phyloP scores from a whole-genome alignment of 2,329 filamentous ascomycete genomes.

The Colletotrichum chlorophyti region DNA sequence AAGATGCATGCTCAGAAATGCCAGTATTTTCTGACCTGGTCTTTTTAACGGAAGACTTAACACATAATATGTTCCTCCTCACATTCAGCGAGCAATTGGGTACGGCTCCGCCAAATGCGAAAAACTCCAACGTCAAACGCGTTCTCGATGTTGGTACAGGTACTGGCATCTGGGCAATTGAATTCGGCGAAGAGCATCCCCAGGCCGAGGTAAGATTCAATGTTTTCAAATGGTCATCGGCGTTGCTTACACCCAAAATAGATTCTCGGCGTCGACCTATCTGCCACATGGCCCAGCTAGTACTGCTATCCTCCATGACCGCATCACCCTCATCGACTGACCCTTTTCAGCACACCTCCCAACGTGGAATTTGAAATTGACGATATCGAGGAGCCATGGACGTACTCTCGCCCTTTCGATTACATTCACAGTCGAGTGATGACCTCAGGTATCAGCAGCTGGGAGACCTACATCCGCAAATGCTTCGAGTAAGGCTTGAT shows the following conservation, averaged over 20 bases:
- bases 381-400: slow-evolving; percentile 48
- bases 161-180: slow-evolving; percentile 34
- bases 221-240: background rate
- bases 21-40: background rate
- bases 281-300: slow-evolving; percentile 55
- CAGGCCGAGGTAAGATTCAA: slow-evolving; percentile 32
- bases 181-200: slow-evolving; percentile 38
- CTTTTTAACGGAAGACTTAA: slow-evolving; percentile 36
- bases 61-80: slow-evolving; percentile 41
- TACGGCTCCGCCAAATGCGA: slow-evolving; percentile 32
- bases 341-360: slow-evolving; percentile 41
- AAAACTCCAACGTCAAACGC: background rate
- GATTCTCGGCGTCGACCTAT: slow-evolving; percentile 62
- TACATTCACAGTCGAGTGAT: slow-evolving; percentile 33
- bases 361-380: slow-evolving; percentile 53
- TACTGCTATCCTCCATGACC: slow-evolving; percentile 54
- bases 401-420: slow-evolving; percentile 38
- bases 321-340: background rate
- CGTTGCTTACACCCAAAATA: background rate
- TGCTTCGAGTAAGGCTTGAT: background rate
- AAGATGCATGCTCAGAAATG: background rate
- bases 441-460: slow-evolving; percentile 27
- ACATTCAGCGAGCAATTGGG: slow-evolving; percentile 40
- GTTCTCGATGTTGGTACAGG: slow-evolving; percentile 35
- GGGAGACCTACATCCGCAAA: slow-evolving; percentile 31